A percentile compares a stretch with the other conserved stretches of the same genome.
phyloP scores from a whole-genome alignment of 768 basidiomycete genomes.

The Suillus sp. region DNA sequence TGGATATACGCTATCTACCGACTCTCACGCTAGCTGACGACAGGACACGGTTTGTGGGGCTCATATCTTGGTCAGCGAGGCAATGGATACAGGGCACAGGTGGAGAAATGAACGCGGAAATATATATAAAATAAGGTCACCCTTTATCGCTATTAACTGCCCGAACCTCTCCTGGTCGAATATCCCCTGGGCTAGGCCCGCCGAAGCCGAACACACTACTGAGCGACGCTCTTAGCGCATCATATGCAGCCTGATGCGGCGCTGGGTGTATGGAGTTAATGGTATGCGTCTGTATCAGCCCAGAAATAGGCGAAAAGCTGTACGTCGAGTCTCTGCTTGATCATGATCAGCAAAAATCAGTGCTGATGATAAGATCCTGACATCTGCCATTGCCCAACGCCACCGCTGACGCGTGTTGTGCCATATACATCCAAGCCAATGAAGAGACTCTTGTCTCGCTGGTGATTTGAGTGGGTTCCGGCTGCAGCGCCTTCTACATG shows the following conservation, averaged over 20 bases:
- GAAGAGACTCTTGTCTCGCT: constrained; percentile 59
- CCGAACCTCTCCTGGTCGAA: constrained; percentile 20
- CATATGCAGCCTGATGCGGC: constrained; percentile 71
- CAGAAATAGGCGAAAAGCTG: constrained; percentile 66
- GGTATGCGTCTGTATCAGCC: constrained; percentile 62
- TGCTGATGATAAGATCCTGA: constrained; percentile 38
- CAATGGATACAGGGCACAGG: not conserved
- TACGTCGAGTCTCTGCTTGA: constrained; percentile 66
- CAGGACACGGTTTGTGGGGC: not conserved
- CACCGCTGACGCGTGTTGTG: constrained; percentile 62
- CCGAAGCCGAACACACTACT: constrained; percentile 27
- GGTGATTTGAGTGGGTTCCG: constrained; percentile 4
- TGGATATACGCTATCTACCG: not conserved
- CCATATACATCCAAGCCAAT: constrained; percentile 61
- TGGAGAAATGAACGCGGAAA: not conserved
- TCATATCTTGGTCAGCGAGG: not conserved
- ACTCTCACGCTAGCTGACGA: not conserved
- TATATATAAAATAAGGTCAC: no score
- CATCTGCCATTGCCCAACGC: constrained; percentile 72
- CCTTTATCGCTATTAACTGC: constrained; percentile 14
- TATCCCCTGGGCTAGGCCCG: constrained; percentile 14
- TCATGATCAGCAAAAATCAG: not conserved
- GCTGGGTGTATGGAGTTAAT: constrained; percentile 80
- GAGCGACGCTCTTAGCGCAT: constrained; percentile 49
- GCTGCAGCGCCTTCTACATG: not conserved